These are phyloP conservation scores for Lolium multiflorum DNA, from an alignment of 176 grass and related monocot species.

Conservation along the genomic window DNA sequence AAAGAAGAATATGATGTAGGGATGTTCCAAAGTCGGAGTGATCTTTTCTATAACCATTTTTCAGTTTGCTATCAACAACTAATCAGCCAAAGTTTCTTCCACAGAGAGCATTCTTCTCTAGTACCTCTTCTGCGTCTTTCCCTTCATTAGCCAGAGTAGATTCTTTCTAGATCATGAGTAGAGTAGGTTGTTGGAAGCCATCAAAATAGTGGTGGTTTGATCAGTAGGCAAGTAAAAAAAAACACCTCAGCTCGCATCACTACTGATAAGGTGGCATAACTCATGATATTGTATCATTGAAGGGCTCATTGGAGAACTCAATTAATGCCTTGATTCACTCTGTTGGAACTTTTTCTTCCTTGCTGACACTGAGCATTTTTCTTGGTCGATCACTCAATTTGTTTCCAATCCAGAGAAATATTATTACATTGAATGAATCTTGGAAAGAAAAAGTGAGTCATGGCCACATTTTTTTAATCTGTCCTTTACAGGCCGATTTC, in stretches of 20 bases:
- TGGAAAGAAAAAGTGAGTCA: neutral
- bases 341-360: neutral
- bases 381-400: constrained; percentile 24
- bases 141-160: neutral
- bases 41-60: constrained; percentile 10
- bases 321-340: neutral
- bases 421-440: neutral
- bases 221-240: neutral
- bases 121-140: constrained; percentile 1
- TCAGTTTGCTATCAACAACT: neutral
- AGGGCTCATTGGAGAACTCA: neutral
- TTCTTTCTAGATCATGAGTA: constrained; percentile 2
- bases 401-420: constrained; percentile 2
- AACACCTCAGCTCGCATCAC: neutral
- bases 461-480: constrained; percentile 13
- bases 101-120: neutral
- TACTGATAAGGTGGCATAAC: neutral
- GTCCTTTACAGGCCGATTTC: constrained; percentile 76
- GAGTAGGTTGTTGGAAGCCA: constrained; percentile 31
- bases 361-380: neutral
- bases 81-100: constrained; percentile 6
- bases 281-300: neutral
- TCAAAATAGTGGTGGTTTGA: neutral
- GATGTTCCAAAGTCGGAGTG: neutral
- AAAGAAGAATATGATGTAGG: constrained; percentile 15